Evolutionary conservation across 2,329 filamentous ascomycete genomes (phyloP), one percentile per base, ranked within the genome.

Genomic region (Botrytis fragariae): DNA sequence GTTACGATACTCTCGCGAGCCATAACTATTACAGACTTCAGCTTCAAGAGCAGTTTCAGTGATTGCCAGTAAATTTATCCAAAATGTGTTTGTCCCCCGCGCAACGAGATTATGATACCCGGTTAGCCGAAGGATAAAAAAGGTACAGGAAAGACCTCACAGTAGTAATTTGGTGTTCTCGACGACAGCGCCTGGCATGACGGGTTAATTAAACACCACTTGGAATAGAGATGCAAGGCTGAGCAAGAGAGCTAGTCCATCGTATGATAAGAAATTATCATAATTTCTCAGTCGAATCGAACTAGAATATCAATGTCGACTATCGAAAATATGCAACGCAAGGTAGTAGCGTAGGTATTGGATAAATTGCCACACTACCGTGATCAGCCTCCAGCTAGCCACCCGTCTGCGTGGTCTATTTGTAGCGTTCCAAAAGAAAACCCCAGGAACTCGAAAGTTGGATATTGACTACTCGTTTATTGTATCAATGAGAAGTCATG

Each of bases 271-370:
- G 14, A 25, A n/a, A n/a, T 37, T 25, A 62, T 62, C 25, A 9
- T 29, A 37, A 62, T 16, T 62, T 16, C 14, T 42, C 7, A 29
- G 60, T 42, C 6, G 37, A 42, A 62, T 62, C 37, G 20, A 29
- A 39, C 42, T 64, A n/a, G n/a, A 64, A 29, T 45, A 20, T 32
- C 22, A 22, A 64, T 4, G 16, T 8, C 9, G 16, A 64, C 16
- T 32, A 45, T 64, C 25, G 61, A 64, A 45, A 64, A 45, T 9
- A 64, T 64, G n/a, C n/a, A 64, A 64, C 39, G n/a, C 39, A 45
- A 45, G 61, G 61, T 64, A 64, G 61, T 32, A 64, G 16, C 7
- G 61, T 64, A 32, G 39, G 16, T 44, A 64, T 29, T 42, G 61
- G 25, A 29, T 62, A 42, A 42, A 62, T 44, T 20, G 22, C 32